Base-by-base conservation (phyloP, 2,329 filamentous ascomycete species). In the Arachnomyces sp. region DNA sequence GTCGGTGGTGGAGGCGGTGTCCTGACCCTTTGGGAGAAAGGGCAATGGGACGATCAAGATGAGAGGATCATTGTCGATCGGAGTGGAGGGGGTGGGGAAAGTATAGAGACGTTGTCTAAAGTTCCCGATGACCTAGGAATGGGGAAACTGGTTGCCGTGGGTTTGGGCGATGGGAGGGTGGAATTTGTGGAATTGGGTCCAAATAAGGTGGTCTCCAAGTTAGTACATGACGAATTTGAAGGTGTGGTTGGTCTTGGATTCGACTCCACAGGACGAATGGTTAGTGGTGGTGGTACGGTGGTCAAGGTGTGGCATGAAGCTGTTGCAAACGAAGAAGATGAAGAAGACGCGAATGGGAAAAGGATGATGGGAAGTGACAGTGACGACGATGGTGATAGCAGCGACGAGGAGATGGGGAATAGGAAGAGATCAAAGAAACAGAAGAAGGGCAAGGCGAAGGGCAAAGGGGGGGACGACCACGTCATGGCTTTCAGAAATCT, bases 21-120 rank as follows among this genome's bases (percentile, higher is more conserved):
- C 1, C 61, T 96, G 47, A 95, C 89, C 3, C 67, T 96, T 5
- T 98, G 92, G 89, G 90, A 98, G 61, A 83, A 82, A 50, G 90
- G 90, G 1, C 79, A 84, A 1, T 96, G 92, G 90, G 89, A 94
- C 55, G 90, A 96, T 59, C 87, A 94, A 59, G 85, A 93, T 51
- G 88, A 94, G 64, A 77, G 88, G 38, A 84, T 95, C 53, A 78
- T 84, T 36, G 78, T 95, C 7, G 81, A 87, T 49, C 62, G 66
- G 18, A 67, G 65, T 15, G 65, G 70, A 7, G 74, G 71, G 13
- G 82, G 78, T 7, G 85, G 77, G 33, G 88, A 93, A 60, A 86
- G 84, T 44, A 66, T 95, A 31, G 90, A 96, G 55, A 75, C 79
- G n/a, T 68, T 95, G 44, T 72, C 77, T 1, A 64, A 82, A 38